Base-by-base conservation (phyloP, 176 grass and related monocot genomes). In the Rhynchospora breviuscula region DNA sequence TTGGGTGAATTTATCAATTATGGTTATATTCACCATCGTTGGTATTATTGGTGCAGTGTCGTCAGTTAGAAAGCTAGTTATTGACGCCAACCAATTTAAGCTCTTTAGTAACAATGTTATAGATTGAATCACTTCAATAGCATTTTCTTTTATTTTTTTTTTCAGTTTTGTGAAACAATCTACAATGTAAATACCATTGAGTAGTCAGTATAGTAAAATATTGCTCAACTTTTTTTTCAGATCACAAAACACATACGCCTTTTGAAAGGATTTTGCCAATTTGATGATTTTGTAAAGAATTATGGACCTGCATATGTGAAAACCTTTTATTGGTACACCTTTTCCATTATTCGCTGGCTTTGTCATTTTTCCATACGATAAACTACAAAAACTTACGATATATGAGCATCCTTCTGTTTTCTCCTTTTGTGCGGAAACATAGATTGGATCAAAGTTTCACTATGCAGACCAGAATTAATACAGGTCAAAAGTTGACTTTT, bases 81-180 rank as follows among this genome's bases (percentile, higher is more conserved):
- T 98, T 5, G 92, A 98, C 76, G 92, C 92, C 1, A 66, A 83
- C 43, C 63, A 93, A 49, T 98, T 98, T 68, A 98, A 93, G 71
- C 87, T 98, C 21, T 98, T 98, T 81, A 93, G 95, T 86, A 87
- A 98, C 80, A 89, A 91, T 57, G 91, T 95, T 10, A 89, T 98
- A 0, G 85, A 90, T 72, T 98, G 82, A 87, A 21, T 45, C 46
- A 56, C 40, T 12, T 77, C 26, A 43, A 53, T 7, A 18, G 18
- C 17, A 47, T 71, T 52, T 25, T 25, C 10, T 74, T 0, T 53
- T 26, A 26, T 75, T 51, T 62, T 23, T 62, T 0, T 8, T 75
- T 52, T 52, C 71, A 53, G 1, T 75, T 73, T 75, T 52, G 4
- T 10, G 7, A 51, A 14, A 22, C 9, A 53, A 53, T 52, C 25